A percentile compares a stretch with the other conserved stretches of the same genome.
These are phyloP conservation scores for Coniochaeta prunicola DNA, from an alignment of 2,329 filamentous ascomycete species.

Conservation along the genomic window DNA sequence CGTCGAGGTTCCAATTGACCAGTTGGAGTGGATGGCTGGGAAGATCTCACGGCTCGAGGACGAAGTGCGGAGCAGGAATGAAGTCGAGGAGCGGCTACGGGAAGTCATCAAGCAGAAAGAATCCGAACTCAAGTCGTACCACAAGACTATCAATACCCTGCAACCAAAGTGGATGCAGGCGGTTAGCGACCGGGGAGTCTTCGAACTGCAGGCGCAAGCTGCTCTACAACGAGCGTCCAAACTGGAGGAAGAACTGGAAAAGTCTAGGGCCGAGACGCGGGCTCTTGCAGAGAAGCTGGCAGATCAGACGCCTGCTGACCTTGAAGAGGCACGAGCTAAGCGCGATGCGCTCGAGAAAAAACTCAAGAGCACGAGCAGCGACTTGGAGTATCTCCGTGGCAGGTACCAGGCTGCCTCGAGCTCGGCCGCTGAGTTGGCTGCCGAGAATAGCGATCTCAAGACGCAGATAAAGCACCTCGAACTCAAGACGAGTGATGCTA, in stretches of 20 bases:
- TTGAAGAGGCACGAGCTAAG: conserved; percentile 29
- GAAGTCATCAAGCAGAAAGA: conserved; percentile 36
- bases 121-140: conserved; percentile 35
- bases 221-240: conserved; percentile 25
- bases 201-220: conserved; percentile 34
- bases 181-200: conserved; percentile 40
- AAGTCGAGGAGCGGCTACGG: conserved; percentile 15
- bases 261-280: conserved; percentile 25
- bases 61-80: conserved; percentile 21
- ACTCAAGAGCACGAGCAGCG: conserved; percentile 27
- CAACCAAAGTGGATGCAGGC: conserved; percentile 41
- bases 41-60: conserved; percentile 30
- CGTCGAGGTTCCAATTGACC: conserved; percentile 15
- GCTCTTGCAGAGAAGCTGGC: conserved; percentile 27
- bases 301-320: conserved; percentile 5
- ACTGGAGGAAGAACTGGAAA: conserved; percentile 27
- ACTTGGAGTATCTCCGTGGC: conserved; percentile 49
- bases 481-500: conserved; percentile 35
- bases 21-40: conserved; percentile 30
- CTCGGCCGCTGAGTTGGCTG: conserved; percentile 28
- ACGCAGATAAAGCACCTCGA: conserved; percentile 30
- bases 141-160: conserved; percentile 34
- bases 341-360: conserved; percentile 32
- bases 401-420: conserved; percentile 53
- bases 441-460: conserved; percentile 39